A percentile compares a stretch with the other conserved stretches of the same genome.
These are phyloP conservation scores for Fusarium paranaense DNA, from an alignment of 2,329 filamentous ascomycete species.

Conservation along the genomic window DNA sequence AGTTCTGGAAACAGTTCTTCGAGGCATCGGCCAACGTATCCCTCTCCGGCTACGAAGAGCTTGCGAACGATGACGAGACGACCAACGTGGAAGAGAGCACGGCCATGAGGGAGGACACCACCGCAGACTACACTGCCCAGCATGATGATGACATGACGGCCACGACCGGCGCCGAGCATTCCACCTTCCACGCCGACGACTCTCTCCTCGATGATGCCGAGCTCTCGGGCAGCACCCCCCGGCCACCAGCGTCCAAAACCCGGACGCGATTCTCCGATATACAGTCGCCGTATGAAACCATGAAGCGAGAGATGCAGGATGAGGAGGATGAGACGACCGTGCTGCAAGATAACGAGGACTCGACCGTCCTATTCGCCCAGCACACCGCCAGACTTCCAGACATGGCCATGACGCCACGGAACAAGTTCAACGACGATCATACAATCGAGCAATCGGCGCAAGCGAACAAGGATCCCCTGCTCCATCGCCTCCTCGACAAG, in stretches of 20 bases:
- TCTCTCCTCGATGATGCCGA: constrained; percentile 75
- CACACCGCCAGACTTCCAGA: constrained; percentile 68
- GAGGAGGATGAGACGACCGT: constrained; percentile 54
- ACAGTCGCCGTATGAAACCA: constrained; percentile 80
- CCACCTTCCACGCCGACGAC: constrained; percentile 63
- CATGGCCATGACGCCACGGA: constrained; percentile 72
- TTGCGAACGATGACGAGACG: constrained; percentile 74
- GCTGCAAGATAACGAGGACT: constrained; percentile 56
- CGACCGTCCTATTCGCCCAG: constrained; percentile 63
- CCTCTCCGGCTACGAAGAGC: constrained; percentile 92
- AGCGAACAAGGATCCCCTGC: constrained; percentile 75
- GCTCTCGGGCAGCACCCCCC: constrained; percentile 76
- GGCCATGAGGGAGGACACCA: constrained; percentile 67
- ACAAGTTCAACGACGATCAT: constrained; percentile 54
- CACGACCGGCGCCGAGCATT: constrained; percentile 49
- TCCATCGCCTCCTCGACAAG: constrained; percentile 94
- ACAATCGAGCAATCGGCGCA: constrained; percentile 51
- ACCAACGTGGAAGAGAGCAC: constrained; percentile 63
- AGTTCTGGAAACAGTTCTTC: constrained; percentile 99
- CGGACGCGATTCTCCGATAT: constrained; percentile 71
- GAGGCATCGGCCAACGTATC: constrained; percentile 98
- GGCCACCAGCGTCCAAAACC: constrained; percentile 64
- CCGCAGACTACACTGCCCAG: constrained; percentile 60
- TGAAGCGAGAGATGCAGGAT: constrained; percentile 74
- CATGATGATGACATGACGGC: constrained; percentile 52